These are phyloP conservation scores for Kodamaea sagamina DNA, from an alignment of 805 yeast species.

Conservation along the genomic window DNA sequence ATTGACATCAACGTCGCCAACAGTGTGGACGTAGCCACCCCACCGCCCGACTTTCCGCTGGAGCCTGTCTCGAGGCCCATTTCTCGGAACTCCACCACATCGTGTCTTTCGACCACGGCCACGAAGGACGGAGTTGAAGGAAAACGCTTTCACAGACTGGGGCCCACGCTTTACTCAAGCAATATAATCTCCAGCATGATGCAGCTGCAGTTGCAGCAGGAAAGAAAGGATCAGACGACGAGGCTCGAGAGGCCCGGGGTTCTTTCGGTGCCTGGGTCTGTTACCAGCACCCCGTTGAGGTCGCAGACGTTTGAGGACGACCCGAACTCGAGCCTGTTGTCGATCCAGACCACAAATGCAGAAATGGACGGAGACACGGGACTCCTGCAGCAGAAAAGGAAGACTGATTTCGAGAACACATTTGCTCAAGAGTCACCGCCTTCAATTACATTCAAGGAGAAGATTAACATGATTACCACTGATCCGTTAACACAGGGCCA, in stretches of 20 bases:
- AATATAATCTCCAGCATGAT: constrained; percentile 33
- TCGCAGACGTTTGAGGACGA: constrained; percentile 10
- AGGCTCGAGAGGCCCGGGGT: background rate
- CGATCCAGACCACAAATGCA: constrained; percentile 31
- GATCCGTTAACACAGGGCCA: constrained; percentile 18
- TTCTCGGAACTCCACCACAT: constrained; percentile 62
- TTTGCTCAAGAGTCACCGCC: constrained; percentile 24
- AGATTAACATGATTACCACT: constrained; percentile 41
- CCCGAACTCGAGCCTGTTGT: constrained; percentile 14
- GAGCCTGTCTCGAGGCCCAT: constrained; percentile 53
- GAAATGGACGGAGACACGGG: constrained; percentile 29
- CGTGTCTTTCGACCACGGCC: constrained; percentile 72
- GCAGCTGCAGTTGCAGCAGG: constrained; percentile 18
- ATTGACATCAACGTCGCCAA: background rate
- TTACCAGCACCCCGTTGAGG: constrained; percentile 3
- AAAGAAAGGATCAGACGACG: background rate
- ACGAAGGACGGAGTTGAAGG: constrained; percentile 77
- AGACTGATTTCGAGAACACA: constrained; percentile 15
- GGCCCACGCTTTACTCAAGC: constrained; percentile 38
- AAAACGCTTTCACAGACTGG: constrained; percentile 49
- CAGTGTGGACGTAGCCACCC: constrained; percentile 4
- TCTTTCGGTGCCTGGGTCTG: background rate
- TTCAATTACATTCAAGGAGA: constrained; percentile 47
- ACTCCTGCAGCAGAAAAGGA: constrained; percentile 18
- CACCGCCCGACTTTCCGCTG: constrained; percentile 10